Percentiles rank a stretch among this genome's conserved stretches.
These are phyloP conservation scores for Filosporella fistucella DNA, from an alignment of 495 filamentous ascomycete species.

Conservation along the genomic window DNA sequence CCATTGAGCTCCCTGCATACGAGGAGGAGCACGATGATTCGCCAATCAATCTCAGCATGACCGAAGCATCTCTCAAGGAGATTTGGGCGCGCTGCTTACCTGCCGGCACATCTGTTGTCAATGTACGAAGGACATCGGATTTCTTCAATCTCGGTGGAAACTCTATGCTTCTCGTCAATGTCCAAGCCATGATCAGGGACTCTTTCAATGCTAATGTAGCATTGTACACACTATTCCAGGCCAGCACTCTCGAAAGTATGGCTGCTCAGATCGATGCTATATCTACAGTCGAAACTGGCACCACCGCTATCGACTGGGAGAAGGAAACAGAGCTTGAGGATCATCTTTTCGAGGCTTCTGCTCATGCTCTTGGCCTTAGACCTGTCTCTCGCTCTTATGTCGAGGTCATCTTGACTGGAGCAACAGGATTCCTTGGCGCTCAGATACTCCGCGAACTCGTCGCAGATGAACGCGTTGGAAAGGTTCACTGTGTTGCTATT, in stretches of 20 bases:
- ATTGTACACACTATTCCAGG: conserved; percentile 8
- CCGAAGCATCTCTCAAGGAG: neutral
- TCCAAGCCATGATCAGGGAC: conserved; percentile 18
- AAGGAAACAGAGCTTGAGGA: conserved; percentile 1
- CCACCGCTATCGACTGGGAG: conserved; percentile 5
- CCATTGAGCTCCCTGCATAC: neutral
- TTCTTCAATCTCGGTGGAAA: conserved; percentile 38
- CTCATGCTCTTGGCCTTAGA: too few relatives aligned
- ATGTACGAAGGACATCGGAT: conserved; percentile 14
- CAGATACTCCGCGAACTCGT: conserved; percentile 15
- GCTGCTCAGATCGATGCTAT: neutral
- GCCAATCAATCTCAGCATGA: neutral
- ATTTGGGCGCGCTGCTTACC: neutral
- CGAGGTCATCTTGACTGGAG: conserved; percentile 28
- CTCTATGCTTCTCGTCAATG: conserved; percentile 28
- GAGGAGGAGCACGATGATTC: neutral
- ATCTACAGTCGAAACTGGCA: neutral
- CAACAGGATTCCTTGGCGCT: conserved; percentile 27
- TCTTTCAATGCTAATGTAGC: neutral
- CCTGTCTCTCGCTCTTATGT: too few relatives aligned
- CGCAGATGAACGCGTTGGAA: neutral
- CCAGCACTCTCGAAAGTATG: neutral
- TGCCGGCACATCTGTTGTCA: neutral
- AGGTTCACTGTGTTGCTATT: conserved; percentile 17
- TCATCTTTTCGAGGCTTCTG: neutral